Conservation (phyloP, 345 rosid genomes). For the Rhodamnia argentea region DNA sequence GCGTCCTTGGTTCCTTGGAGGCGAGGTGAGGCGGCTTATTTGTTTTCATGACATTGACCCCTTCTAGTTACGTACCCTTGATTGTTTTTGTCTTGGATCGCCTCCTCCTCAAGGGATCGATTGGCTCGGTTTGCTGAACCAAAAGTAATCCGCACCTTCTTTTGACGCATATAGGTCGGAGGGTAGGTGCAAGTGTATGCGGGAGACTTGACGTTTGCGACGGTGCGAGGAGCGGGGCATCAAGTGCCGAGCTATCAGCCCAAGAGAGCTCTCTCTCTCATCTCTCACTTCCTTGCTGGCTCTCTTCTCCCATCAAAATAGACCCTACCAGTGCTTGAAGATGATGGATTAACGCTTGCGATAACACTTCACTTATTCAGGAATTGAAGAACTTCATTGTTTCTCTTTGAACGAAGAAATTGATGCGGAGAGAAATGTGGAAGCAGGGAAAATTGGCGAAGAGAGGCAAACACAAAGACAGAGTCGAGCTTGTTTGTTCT, state of each 20-base stretch:
- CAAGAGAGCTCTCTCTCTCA: slow-evolving; percentile 53
- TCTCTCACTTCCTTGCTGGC: slow-evolving; percentile 53
- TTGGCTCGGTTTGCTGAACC: background rate
- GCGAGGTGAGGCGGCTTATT: slow-evolving; percentile 30
- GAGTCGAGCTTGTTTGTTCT: background rate
- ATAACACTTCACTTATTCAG: background rate
- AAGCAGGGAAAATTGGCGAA: background rate
- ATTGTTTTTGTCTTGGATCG: background rate
- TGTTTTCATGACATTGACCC: background rate
- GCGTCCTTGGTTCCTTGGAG: slow-evolving; percentile 70
- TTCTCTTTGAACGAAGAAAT: background rate
- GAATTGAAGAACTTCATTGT: background rate
- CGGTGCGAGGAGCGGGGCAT: slow-evolving; percentile 89
- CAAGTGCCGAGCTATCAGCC: slow-evolving; percentile 87
- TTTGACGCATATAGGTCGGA: slow-evolving; percentile 33
- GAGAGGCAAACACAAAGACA: background rate
- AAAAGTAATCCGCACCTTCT: background rate
- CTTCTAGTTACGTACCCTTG: background rate
- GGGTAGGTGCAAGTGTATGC: slow-evolving; percentile 69
- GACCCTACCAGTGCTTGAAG: slow-evolving; percentile 13
- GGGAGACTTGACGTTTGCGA: slow-evolving; percentile 62
- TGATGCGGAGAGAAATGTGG: background rate
- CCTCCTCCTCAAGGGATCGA: background rate
- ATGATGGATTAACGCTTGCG: background rate
- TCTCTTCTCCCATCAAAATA: slow-evolving; percentile 39